These are phyloP conservation scores for Triticum aestivum DNA, from an alignment of 176 grass and related monocot species.

Conservation along the genomic window DNA sequence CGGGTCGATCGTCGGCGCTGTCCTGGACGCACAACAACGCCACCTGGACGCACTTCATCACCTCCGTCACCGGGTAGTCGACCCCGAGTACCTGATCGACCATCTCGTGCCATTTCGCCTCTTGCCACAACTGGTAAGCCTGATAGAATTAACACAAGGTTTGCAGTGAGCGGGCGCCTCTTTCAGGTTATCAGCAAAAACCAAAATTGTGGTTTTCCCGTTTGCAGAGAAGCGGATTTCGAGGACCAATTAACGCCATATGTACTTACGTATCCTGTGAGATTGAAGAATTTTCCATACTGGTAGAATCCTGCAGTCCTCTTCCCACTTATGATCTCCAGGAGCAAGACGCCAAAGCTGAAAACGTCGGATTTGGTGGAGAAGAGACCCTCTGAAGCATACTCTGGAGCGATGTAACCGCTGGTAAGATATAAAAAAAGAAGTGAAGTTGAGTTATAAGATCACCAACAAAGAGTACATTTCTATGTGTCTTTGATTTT, in stretches of 20 bases:
- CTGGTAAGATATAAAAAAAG: not conserved
- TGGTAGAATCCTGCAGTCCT: conserved; percentile 54
- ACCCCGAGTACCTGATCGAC: conserved; percentile 35
- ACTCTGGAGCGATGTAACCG: conserved; percentile 65
- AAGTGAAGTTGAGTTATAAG: not conserved
- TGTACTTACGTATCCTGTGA: conserved; percentile 51
- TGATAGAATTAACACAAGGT: not conserved
- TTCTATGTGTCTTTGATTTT: not conserved
- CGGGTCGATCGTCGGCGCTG: conserved; percentile 45
- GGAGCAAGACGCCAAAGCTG: conserved; percentile 51
- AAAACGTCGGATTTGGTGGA: conserved; percentile 58
- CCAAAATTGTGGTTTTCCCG: not conserved
- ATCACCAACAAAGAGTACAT: no score
- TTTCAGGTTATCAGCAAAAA: no score
- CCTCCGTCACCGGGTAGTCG: conserved; percentile 22
- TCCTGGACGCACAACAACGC: conserved; percentile 57
- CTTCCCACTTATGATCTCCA: conserved; percentile 62
- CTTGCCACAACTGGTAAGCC: conserved; percentile 51
- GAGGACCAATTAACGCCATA: no score
- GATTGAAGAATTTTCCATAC: conserved; percentile 46
- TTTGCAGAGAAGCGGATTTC: not conserved
- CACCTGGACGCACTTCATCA: conserved; percentile 42
- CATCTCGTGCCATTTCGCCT: conserved; percentile 39
- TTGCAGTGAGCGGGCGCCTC: no score
- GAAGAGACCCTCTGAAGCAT: conserved; percentile 60